Percentiles rank a stretch among this genome's conserved stretches.
These are phyloP conservation scores for Neopestalotiopsis sp. DNA, from an alignment of 2,329 filamentous ascomycete species.

Conservation along the genomic window DNA sequence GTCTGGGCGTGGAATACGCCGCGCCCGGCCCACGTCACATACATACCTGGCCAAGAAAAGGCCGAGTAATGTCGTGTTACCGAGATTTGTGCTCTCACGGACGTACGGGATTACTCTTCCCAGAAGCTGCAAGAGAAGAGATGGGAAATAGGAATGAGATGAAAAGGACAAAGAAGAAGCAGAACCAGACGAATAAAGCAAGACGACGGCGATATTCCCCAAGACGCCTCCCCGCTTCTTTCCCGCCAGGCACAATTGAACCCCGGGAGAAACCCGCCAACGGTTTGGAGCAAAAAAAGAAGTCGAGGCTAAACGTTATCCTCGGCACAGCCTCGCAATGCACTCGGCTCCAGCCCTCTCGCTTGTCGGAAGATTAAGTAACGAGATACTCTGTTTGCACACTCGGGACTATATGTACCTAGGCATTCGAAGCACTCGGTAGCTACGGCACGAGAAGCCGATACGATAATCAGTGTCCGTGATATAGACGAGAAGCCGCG, in stretches of 20 bases:
- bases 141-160: background rate
- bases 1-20: conserved; percentile 9
- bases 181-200: background rate
- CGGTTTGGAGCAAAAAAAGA: background rate
- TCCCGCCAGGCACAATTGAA: conserved; percentile 5
- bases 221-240: conserved; percentile 6
- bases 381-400: background rate
- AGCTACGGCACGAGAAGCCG: background rate
- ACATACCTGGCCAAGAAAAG: conserved; percentile 10
- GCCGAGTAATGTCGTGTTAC: conserved; percentile 9
- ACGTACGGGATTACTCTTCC: conserved; percentile 12
- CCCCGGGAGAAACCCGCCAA: background rate
- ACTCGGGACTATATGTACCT: conserved; percentile 11
- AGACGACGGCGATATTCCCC: background rate
- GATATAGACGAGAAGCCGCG: background rate
- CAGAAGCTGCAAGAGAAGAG: background rate
- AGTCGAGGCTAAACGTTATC: background rate
- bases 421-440: background rate
- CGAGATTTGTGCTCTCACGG: conserved; percentile 3
- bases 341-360: background rate
- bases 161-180: background rate
- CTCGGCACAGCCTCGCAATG: conserved; percentile 17
- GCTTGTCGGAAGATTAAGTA: conserved; percentile 10
- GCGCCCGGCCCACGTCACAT: background rate
- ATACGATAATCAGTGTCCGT: background rate